Evolutionary conservation across 768 basidiomycete genomes (phyloP), one percentile per base, ranked within the genome.

Genomic region (Mycena rebaudengoi): DNA sequence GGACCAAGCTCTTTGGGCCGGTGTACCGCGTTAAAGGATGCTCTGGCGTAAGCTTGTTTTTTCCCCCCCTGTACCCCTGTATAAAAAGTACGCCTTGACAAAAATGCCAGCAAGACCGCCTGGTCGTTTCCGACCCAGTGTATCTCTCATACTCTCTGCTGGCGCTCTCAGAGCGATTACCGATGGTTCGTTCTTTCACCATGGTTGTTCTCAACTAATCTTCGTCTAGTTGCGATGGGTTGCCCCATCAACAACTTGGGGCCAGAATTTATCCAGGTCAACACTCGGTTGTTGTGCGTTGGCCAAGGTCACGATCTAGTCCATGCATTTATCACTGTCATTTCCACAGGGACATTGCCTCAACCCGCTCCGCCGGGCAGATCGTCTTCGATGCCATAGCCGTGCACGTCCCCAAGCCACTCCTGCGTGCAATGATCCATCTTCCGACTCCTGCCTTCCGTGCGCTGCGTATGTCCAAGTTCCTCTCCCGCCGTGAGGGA

Each of bases 361-460:
- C 59, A 25, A 60, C 49, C 39, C 59, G 49, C 18, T 43, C 49
- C 16, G 32, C 30, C 13, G 59, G 49, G 18, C 39, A 43, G 23
- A 50, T 60, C 25, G 21, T 60, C 40, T 44, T 60, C 32, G 59
- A 60, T 43, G 59, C 59, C 37, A 26, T 60, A 32, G 49, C 49
- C 7, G 49, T 60, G 59, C 41, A 60, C 49, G n/a, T 60, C 12
- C 59, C 59, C 39, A 50, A 39, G 35, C 56, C 56, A 26, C 25
- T 59, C 57, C 28, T 59, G 29, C 20, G 50, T n/a, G 12, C 35
- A 18, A 16, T 52, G 30, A 41, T 60, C 49, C 14, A 60, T 29
- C 49, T 60, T 39, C 59, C 59, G 23, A 51, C 59, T 16, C 28
- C 59, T 32, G 59, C 59, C 29, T 60, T 60, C 58, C 58, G 58